These are phyloP conservation scores for Sonneratia alba DNA, from an alignment of 345 rosid genomes.

Conservation along the genomic window DNA sequence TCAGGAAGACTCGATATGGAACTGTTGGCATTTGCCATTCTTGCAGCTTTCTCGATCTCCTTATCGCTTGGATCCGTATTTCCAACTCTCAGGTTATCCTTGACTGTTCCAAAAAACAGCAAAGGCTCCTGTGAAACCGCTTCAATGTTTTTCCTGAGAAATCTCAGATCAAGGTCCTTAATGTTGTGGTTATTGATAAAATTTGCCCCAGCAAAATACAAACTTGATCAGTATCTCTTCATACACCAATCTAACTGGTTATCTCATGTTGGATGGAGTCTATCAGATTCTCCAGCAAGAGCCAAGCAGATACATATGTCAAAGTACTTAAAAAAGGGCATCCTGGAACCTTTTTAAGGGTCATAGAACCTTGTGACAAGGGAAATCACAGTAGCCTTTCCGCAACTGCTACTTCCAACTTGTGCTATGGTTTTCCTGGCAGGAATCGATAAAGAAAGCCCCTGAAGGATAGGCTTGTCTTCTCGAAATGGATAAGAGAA, in stretches of 20 bases:
- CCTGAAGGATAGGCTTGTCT: slow-evolving; percentile 36
- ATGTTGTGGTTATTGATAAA: slow-evolving; percentile 42
- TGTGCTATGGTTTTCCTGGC: slow-evolving; percentile 48
- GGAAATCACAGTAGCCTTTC: slow-evolving; percentile 53
- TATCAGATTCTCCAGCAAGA: no score
- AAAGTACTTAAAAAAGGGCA: neutral
- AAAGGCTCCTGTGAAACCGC: slow-evolving; percentile 57
- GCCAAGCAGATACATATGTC: neutral
- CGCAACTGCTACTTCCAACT: slow-evolving; percentile 60
- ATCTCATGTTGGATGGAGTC: no score
- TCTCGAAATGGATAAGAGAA: slow-evolving; percentile 54
- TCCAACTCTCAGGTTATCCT: slow-evolving; percentile 51
- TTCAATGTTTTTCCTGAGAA: slow-evolving; percentile 40
- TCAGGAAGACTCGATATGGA: slow-evolving; percentile 47
- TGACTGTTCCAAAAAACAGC: slow-evolving; percentile 49
- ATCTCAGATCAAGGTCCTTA: slow-evolving; percentile 41
- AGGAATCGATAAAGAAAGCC: slow-evolving; percentile 47
- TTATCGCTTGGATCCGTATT: slow-evolving; percentile 42
- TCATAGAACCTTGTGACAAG: slow-evolving; percentile 55
- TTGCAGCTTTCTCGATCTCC: slow-evolving; percentile 37
- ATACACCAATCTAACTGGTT: neutral
- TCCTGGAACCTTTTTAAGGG: slow-evolving; percentile 33
- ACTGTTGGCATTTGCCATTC: slow-evolving; percentile 45
- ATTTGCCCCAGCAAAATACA: slow-evolving; percentile 29
- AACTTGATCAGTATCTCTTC: neutral